Evolutionary conservation across 352 stramenopile species (phyloP), one percentile per base, ranked within the genome.

Genomic region (Pseudoperonospora humuli): DNA sequence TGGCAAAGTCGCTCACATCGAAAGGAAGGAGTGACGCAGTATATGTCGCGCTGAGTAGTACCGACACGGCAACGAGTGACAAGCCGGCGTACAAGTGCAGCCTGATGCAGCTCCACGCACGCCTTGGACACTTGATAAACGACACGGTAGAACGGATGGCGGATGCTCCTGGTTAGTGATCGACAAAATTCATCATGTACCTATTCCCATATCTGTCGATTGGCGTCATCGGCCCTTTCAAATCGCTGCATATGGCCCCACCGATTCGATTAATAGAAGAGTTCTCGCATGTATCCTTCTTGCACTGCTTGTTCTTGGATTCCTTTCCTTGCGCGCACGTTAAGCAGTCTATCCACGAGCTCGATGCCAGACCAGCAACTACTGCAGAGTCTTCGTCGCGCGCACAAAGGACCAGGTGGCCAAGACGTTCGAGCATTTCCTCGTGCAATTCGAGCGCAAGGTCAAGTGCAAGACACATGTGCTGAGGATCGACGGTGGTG

Each of bases 381-480:
- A 50, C 31, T 33, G 15, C 3, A 32, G 45, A 6, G 39, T 55
- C 0, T 62, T 62, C 24, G n/a, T 53, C 10, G 43, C 29, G 7
- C 24, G 24, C 21, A 53, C 2, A 1, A 53, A 57, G 21, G 36
- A 47, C n/a, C 2, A 17, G 9, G 41, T 35, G 11, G 29, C 36
- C 0, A 46, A 39, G 41, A 42, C 18, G 23, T 52, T 51, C 9
- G 8, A 37, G n/a, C 15, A 46, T 0, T 52, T 57, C 29, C 7
- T 50, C 6, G 14, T 31, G 0, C 32, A 38, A 5, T 51, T 44
- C 24, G 42, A 57, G 17, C n/a, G 18, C 2, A 7, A 7, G 17
- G 47, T 48, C 9, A 37, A 32, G 9, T 50, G 39, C n/a, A 41
- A 28, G 3, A 20, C 50, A 14, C 48, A 40, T 5, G 34, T 45